Conservation (phyloP, 179 eudicot genomes). For the Silene coronaria region DNA sequence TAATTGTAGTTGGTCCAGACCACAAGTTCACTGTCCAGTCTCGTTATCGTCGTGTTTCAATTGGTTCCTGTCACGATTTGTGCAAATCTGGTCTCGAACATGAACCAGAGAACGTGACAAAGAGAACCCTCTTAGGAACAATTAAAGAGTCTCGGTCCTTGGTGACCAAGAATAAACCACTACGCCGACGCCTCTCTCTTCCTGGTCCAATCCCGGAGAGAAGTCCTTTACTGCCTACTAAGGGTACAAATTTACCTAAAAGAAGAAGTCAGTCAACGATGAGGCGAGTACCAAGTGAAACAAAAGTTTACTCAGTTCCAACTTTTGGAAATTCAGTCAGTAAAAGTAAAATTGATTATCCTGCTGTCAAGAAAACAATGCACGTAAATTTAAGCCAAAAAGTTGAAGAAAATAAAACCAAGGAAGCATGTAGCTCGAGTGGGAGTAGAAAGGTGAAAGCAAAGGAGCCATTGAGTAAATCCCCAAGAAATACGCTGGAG, state of each 20-base stretch:
- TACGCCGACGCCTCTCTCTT: constrained; percentile 36
- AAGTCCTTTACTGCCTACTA: background rate
- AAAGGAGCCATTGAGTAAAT: constrained; percentile 23
- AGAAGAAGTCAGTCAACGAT: constrained; percentile 16
- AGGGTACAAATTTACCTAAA: constrained; percentile 13
- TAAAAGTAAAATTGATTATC: constrained; percentile 16
- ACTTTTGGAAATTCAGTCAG: constrained; percentile 21
- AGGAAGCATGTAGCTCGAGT: constrained; percentile 22
- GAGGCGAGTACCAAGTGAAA: constrained; percentile 19
- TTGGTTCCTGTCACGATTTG: constrained; percentile 82
- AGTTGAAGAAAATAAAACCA: constrained; percentile 20
- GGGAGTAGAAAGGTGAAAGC: constrained; percentile 23
- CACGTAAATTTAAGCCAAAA: constrained; percentile 18
- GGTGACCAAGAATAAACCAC: constrained; percentile 29
- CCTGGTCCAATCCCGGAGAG: constrained; percentile 26
- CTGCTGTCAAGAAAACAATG: constrained; percentile 16
- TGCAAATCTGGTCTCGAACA: constrained; percentile 61
- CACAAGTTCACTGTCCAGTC: constrained; percentile 35
- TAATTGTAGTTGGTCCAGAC: constrained; percentile 31
- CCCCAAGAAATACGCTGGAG: constrained; percentile 28
- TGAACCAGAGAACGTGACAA: constrained; percentile 36
- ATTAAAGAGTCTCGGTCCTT: constrained; percentile 18
- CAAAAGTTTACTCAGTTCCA: constrained; percentile 18
- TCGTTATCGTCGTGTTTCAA: constrained; percentile 59
- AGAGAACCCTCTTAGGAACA: constrained; percentile 27